Conservation (phyloP, 208 protist species). For the Crithidia sp. region DNA sequence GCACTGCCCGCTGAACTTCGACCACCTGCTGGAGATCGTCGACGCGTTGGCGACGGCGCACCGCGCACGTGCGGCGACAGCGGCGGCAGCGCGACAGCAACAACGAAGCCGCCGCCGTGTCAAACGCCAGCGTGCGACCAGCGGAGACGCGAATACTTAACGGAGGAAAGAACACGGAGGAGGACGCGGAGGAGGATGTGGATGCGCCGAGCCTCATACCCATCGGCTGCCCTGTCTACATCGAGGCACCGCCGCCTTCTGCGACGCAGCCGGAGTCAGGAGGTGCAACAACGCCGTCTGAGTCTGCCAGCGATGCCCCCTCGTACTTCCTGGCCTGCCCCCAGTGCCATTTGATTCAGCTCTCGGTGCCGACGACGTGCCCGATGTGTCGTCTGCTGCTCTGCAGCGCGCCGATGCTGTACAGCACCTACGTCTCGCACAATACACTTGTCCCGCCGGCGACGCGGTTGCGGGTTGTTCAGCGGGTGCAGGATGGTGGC, state of each 20-base stretch:
- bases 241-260: constrained; percentile 18
- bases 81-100: background rate
- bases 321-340: constrained; percentile 67
- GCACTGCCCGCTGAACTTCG: constrained; percentile 79
- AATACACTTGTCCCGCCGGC: constrained; percentile 61
- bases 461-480: constrained; percentile 15
- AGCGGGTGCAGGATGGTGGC: too few species aligned
- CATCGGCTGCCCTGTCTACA: constrained; percentile 72
- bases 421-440: constrained; percentile 64
- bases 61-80: constrained; percentile 11
- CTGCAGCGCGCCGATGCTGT: constrained; percentile 71
- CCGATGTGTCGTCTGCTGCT: constrained; percentile 76
- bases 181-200: constrained; percentile 8
- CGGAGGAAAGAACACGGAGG: background rate
- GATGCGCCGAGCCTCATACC: constrained; percentile 45
- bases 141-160: too few species aligned
- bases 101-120: background rate
- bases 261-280: too few species aligned
- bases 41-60: constrained; percentile 41
- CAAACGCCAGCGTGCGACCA: too few species aligned
- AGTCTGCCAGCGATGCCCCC: background rate
- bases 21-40: constrained; percentile 72
- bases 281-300: constrained; percentile 1
- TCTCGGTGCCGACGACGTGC: constrained; percentile 73
- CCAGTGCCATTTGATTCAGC: constrained; percentile 78